Percentiles rank a stretch among this genome's conserved stretches.
These are phyloP conservation scores for Chaetomium sp. DNA, from an alignment of 2,329 filamentous ascomycete genomes.

Conservation along the genomic window DNA sequence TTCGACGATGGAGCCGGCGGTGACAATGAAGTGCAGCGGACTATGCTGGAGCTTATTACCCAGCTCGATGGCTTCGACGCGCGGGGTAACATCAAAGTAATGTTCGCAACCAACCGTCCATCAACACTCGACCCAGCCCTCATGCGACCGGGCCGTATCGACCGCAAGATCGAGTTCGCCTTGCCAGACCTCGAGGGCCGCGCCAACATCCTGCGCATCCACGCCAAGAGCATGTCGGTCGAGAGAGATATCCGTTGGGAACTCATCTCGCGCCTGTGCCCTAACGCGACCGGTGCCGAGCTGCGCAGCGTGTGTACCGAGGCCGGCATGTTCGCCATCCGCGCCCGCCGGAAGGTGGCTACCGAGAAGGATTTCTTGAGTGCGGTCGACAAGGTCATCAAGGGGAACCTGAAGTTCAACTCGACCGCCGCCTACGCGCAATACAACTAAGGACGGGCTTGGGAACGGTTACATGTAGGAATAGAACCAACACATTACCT, in stretches of 20 bases:
- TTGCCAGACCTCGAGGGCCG: slow-evolving; percentile 94
- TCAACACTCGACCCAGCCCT: slow-evolving; percentile 94
- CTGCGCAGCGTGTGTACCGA: slow-evolving; percentile 94
- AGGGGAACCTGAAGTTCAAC: slow-evolving; percentile 99
- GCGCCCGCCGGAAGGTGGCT: slow-evolving; percentile 90
- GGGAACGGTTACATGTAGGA: slow-evolving; percentile 18
- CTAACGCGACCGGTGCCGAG: slow-evolving; percentile 95
- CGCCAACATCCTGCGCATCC: slow-evolving; percentile 95
- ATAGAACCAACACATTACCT: slow-evolving; percentile 5
- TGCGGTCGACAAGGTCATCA: slow-evolving; percentile 98
- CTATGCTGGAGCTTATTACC: slow-evolving; percentile 96
- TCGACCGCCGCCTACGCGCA: slow-evolving; percentile 97
- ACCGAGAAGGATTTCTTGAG: slow-evolving; percentile 98
- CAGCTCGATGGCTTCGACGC: slow-evolving; percentile 96
- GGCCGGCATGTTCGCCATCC: slow-evolving; percentile 97
- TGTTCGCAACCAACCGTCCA: slow-evolving; percentile 97
- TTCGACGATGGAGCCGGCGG: slow-evolving; percentile 96
- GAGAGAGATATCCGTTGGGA: slow-evolving; percentile 99
- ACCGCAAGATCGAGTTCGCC: slow-evolving; percentile 98
- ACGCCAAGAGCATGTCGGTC: slow-evolving; percentile 99
- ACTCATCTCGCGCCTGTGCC: slow-evolving; percentile 92
- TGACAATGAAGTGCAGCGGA: slow-evolving; percentile 96
- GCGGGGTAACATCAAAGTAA: slow-evolving; percentile 97
- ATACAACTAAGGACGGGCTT: slow-evolving; percentile 67
- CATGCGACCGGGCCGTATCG: slow-evolving; percentile 95